These are phyloP conservation scores for Podospora conica DNA, from an alignment of 495 filamentous ascomycete genomes.

Conservation along the genomic window DNA sequence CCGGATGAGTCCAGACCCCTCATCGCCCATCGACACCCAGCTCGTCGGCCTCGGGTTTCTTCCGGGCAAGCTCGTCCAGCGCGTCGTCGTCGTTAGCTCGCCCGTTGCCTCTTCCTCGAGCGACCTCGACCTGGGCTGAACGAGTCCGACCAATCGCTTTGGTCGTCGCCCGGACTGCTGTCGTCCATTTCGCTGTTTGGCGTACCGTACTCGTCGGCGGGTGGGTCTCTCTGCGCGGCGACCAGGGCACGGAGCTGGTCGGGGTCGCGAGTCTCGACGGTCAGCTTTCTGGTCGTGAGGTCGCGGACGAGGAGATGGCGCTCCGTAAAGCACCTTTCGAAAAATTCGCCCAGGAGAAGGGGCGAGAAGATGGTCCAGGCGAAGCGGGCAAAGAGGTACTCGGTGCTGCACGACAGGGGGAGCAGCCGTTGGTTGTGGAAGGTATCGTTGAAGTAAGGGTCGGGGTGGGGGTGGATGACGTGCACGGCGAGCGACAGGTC, in stretches of 20 bases:
- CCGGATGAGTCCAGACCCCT: too few relatives aligned
- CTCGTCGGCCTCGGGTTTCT: too few relatives aligned
- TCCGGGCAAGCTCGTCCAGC: too few relatives aligned
- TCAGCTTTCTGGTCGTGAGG: neutral
- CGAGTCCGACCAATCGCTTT: neutral
- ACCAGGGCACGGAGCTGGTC: neutral
- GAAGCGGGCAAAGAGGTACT: slow-evolving; percentile 13
- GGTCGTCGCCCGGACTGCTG: neutral
- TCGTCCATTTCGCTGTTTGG: neutral
- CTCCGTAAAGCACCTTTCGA: slow-evolving; percentile 4
- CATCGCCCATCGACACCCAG: too few relatives aligned
- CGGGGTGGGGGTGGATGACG: slow-evolving; percentile 6
- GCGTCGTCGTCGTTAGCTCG: too few relatives aligned
- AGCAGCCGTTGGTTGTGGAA: slow-evolving; percentile 8
- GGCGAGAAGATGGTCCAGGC: slow-evolving; percentile 13
- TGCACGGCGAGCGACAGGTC: slow-evolving; percentile 2
- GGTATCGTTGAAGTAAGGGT: slow-evolving; percentile 1
- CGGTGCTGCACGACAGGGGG: slow-evolving; percentile 1
- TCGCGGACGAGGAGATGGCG: slow-evolving; percentile 6
- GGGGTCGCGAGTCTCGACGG: neutral
- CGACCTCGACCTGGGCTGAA: neutral
- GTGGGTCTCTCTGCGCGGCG: neutral
- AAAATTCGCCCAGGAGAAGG: slow-evolving; percentile 1
- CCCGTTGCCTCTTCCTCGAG: slow-evolving; percentile 3
- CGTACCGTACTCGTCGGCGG: neutral